Base-by-base conservation (phyloP, 1,139 yeast genomes). In the Yueomyces sp. region DNA sequence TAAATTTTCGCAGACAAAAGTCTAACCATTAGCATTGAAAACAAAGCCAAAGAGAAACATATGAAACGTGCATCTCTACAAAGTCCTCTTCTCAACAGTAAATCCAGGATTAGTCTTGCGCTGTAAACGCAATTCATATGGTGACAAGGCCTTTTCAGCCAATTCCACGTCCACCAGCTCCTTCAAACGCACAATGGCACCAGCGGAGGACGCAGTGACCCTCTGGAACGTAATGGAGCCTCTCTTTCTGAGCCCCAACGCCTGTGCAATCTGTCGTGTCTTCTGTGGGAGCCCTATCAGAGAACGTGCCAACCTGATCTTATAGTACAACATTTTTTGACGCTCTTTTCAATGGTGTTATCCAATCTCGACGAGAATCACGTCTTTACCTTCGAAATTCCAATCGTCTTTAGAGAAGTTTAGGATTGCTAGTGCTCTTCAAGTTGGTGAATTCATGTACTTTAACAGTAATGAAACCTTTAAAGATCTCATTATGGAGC, bases 91-190 rank as follows among this genome's bases (percentile, higher is more conserved):
- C 61, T 65, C 68, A 36, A 75, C 68, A 7, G 59, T 58, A 51
- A 75, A 81, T 0, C 94, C 94, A 9, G 85, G 77, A 41, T 72
- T 72, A 1, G 60, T 51, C 58, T 75, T 80, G 63, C 89, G 73
- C 38, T 68, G 69, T n/a, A 56, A 57, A 44, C 79, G 69, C 57
- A 78, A 68, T 53, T 81, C 68, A n/a, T 63, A 60, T 41, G 67
- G 70, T 1, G 76, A 62, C 53, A 75, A 63, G 28, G 62, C 64
- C 36, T 69, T 65, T 39, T 78, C 78, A 6, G 82, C 80, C 38
- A 87, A 68, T 53, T 87, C 93, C 31, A 91, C 93, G 45, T 75
- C 75, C n/a, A 91, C 91, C 45, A 91, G 69, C 62, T 91, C 97
- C 63, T 91, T 91, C 44, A 91, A 85, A 47, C 75, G 70, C 41